Evolutionary conservation across 148 eudicot species (phyloP).

Genomic region (Nepenthes mirabilis): DNA sequence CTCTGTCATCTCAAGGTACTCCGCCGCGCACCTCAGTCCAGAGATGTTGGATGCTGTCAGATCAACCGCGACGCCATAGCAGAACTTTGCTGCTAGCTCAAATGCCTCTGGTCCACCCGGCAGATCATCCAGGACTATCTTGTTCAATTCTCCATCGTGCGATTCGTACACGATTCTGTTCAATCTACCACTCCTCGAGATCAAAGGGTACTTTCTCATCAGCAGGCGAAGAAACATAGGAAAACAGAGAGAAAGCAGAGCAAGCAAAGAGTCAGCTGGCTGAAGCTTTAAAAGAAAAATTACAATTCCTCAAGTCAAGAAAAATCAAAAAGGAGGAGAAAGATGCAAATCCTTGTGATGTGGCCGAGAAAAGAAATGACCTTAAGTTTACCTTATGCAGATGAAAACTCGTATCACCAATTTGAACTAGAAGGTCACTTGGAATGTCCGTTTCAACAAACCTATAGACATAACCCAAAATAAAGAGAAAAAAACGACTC

Average conservation of each 20-base stretch:
- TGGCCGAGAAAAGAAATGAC: not conserved
- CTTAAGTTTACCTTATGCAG: constrained; percentile 61
- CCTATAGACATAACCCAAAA: constrained; percentile 20
- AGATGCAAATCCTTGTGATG: not conserved
- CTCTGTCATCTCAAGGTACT: constrained; percentile 93
- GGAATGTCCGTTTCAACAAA: constrained; percentile 83
- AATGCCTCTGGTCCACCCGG: constrained; percentile 89
- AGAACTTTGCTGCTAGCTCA: constrained; percentile 91
- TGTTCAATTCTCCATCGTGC: constrained; percentile 40
- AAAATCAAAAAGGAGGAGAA: not conserved
- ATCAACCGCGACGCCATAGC: constrained; percentile 89
- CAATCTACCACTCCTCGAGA: constrained; percentile 77
- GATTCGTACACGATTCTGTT: constrained; percentile 73
- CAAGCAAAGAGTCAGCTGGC: too few species aligned
- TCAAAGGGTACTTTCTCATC: constrained; percentile 54
- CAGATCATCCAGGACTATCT: constrained; percentile 45
- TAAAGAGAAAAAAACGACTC: not conserved
- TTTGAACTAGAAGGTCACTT: constrained; percentile 76
- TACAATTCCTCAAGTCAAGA: not conserved
- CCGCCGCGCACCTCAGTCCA: constrained; percentile 85
- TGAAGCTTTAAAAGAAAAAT: too few species aligned
- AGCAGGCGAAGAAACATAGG: not conserved
- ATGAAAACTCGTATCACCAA: constrained; percentile 76
- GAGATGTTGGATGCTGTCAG: constrained; percentile 86
- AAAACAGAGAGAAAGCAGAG: not conserved